These are phyloP conservation scores for Sugiyamaella floridensis DNA, from an alignment of 805 yeast species.

Conservation along the genomic window DNA sequence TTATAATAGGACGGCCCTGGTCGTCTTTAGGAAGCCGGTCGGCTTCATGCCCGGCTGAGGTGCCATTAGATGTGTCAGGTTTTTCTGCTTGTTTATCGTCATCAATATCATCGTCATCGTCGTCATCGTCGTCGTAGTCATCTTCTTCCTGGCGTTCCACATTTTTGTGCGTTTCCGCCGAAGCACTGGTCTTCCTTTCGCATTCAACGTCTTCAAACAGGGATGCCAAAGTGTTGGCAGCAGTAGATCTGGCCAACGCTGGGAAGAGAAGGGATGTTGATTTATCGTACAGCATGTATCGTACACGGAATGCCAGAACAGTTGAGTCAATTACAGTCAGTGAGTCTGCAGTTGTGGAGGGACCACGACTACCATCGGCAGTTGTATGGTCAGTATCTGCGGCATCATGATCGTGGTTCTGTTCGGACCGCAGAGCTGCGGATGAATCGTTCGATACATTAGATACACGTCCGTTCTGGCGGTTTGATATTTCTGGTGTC, in stretches of 20 bases:
- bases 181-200: not conserved
- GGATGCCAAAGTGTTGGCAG: conserved; percentile 20
- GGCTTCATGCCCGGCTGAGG: not conserved
- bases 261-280: conserved; percentile 27
- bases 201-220: conserved; percentile 20
- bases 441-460: not conserved
- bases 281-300: conserved; percentile 37
- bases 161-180: not conserved
- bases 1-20: conserved; percentile 5
- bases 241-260: conserved; percentile 6
- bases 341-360: not conserved
- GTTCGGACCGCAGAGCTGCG: not conserved
- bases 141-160: conserved; percentile 17
- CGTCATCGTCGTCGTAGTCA: conserved; percentile 36
- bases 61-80: not conserved
- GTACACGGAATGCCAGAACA: conserved; percentile 32
- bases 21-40: conserved; percentile 1
- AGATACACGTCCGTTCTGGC: not conserved
- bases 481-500: not conserved
- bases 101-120: conserved; percentile 36
- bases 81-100: conserved; percentile 31
- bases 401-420: not conserved
- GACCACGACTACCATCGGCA: not conserved
- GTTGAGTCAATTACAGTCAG: conserved; percentile 27
- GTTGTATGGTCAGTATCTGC: not conserved